phyloP scores from a whole-genome alignment of 495 filamentous ascomycete species.

The Penicillium dipodomyicola region DNA sequence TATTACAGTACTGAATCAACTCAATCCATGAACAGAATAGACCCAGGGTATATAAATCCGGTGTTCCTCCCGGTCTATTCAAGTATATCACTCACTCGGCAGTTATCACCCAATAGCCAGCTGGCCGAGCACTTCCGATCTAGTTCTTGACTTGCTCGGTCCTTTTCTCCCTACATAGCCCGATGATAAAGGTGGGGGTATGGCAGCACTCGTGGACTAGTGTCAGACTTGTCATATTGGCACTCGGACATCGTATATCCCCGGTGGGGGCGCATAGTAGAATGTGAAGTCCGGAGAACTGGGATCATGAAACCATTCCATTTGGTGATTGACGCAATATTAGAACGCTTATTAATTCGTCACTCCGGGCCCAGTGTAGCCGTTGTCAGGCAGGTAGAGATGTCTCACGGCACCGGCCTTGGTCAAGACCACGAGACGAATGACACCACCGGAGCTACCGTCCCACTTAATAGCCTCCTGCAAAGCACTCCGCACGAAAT shows the following conservation, averaged over 20 bases:
- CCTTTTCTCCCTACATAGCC: not conserved
- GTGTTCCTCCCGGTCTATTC: not conserved
- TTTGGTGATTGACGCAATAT: slow-evolving; percentile 24
- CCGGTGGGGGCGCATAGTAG: not conserved
- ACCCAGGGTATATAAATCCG: slow-evolving; percentile 4
- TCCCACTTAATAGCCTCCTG: slow-evolving; percentile 98
- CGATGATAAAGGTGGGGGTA: not conserved
- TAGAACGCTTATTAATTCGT: slow-evolving; percentile 41
- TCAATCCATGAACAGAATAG: slow-evolving; percentile 9
- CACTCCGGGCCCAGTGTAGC: slow-evolving; percentile 64
- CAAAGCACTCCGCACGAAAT: slow-evolving; percentile 87
- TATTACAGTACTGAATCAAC: not conserved
- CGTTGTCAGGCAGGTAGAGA: slow-evolving; percentile 84
- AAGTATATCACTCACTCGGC: slow-evolving; percentile 1
- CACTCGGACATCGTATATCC: not conserved
- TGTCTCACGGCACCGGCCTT: slow-evolving; percentile 81
- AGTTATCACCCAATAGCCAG: not conserved
- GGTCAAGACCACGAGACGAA: slow-evolving; percentile 94
- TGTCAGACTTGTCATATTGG: slow-evolving; percentile 1
- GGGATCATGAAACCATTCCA: slow-evolving; percentile 19
- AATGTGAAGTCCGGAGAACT: not conserved
- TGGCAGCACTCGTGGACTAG: slow-evolving; percentile 1
- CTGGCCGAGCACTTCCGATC: slow-evolving; percentile 5
- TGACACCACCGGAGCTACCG: slow-evolving; percentile 96
- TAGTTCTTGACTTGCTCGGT: not conserved